Evolutionary conservation across 129 eudicot species (phyloP), one percentile per base, ranked within the genome.

Genomic region (Tanacetum coccineum): DNA sequence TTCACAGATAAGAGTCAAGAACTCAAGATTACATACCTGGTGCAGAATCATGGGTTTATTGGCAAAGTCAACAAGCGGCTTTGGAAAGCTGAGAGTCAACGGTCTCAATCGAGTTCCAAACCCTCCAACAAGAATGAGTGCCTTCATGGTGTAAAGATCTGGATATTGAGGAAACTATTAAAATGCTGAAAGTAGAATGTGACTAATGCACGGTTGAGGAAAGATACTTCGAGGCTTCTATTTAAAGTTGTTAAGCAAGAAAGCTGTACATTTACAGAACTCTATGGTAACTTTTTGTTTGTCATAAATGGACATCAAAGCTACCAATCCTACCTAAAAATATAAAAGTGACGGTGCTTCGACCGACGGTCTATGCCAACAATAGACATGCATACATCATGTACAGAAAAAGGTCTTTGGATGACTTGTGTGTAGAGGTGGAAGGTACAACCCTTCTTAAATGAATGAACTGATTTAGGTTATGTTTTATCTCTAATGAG

Each of bases 111-210:
- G 85, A 8, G 98, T 92, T 42, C 98, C 98, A 63, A 87, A 85
- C 0, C 98, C 98, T 68, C 98, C 98, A 83, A 92, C 96, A 73
- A 92, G 98, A 78, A 92, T 88, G 40, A 92, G 84, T 18, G 97
- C 97, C 85, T 91, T 91, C 97, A 91, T 87, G 74, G 66, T 82
- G 70, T 56, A 61, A 62, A 21, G 72, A 47, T 70, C 70, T 88
- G 44, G 44, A 18, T 13, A 56, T 19, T 4, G 60, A 50, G 60
- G 42, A 19, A 56, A 74, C 44, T 66, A 66, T 57, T 25, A 58
- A 62, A 67, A 47, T 3, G 68, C 47, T 30, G 68, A 52, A 74
- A 39, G 22, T 70, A 75, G 40, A n/a, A 49, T 42, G 57, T 52
- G 56, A 64, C 49, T 73, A 64, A 22, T 53, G 46, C 59, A 65